phyloP scores from a whole-genome alignment of 2,329 filamentous ascomycete species.

The Grosmannia serpens region DNA sequence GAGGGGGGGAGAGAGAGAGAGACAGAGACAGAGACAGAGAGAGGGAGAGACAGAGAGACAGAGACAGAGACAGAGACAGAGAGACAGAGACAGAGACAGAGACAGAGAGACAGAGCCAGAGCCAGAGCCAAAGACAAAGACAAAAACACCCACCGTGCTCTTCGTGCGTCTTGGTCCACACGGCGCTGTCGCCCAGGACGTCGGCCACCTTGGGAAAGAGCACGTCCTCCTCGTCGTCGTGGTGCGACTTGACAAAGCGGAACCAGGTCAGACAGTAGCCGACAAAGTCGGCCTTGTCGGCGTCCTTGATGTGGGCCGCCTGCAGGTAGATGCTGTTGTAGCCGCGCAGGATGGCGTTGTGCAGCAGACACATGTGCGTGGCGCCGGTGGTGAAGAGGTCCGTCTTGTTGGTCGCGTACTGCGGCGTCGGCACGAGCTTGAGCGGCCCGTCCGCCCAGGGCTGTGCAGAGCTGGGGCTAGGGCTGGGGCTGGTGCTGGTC shows the following conservation, averaged over 20 bases:
- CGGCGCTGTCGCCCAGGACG: conserved; percentile 34
- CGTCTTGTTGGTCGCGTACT: conserved; percentile 40
- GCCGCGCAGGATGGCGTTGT: conserved; percentile 51
- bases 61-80: too few species aligned
- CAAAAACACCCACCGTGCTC: conserved; percentile 35
- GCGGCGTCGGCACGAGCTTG: conserved; percentile 41
- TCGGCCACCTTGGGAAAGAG: conserved; percentile 45
- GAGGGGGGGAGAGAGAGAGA: too few species aligned
- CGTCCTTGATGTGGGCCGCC: conserved; percentile 31
- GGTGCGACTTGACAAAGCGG: conserved; percentile 47
- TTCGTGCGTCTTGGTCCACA: conserved; percentile 40
- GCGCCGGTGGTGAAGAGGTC: conserved; percentile 48
- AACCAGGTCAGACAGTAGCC: conserved; percentile 46
- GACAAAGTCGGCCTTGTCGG: conserved; percentile 45
- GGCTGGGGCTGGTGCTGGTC: not conserved
- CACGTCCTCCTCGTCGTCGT: conserved; percentile 46
- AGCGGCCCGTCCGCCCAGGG: conserved; percentile 46
- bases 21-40: not conserved
- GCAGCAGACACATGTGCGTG: conserved; percentile 49
- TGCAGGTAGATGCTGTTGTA: conserved; percentile 54
- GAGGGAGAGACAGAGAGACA: too few species aligned
- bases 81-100: too few species aligned
- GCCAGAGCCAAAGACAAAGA: not conserved
- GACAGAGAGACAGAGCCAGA: not conserved
- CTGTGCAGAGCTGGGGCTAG: not conserved